A percentile compares a stretch with the other conserved stretches of the same genome.
These are phyloP conservation scores for Heterobasidion parviporum DNA, from an alignment of 1,284 basidiomycete species.

Conservation along the genomic window DNA sequence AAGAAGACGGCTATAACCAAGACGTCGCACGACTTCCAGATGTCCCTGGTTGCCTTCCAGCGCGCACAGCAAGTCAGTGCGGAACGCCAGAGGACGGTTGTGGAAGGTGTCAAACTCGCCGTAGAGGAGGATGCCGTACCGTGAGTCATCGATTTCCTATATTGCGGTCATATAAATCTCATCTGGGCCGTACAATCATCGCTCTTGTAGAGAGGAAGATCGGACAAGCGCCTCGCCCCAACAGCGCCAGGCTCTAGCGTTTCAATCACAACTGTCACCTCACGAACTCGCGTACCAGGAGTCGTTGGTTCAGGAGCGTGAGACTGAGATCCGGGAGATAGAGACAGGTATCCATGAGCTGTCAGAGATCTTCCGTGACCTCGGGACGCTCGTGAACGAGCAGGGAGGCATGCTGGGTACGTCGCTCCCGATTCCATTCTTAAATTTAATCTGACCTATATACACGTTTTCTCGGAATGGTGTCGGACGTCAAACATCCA, in stretches of 20 bases:
- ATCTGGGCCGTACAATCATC: not conserved
- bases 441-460: too few species aligned
- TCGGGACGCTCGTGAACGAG: conserved; percentile 91
- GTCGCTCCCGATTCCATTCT: conserved; percentile 18
- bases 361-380: conserved; percentile 93
- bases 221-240: conserved; percentile 14
- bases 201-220: conserved; percentile 14
- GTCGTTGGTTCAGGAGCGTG: conserved; percentile 90
- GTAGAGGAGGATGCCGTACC: conserved; percentile 55
- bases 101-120: conserved; percentile 73
- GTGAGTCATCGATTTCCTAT: conserved; percentile 17
- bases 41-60: conserved; percentile 88
- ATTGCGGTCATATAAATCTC: too few species aligned
- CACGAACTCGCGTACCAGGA: conserved; percentile 96
- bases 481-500: not conserved
- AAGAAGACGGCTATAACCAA: conserved; percentile 80
- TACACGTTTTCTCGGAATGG: too few species aligned
- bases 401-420: conserved; percentile 92
- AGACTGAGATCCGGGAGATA: conserved; percentile 93
- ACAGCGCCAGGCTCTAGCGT: conserved; percentile 63
- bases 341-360: conserved; percentile 96
- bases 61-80: conserved; percentile 85
- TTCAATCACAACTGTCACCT: conserved; percentile 72
- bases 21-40: conserved; percentile 87
- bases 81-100: conserved; percentile 77